Base-by-base conservation (phyloP, 179 eudicot species). In the Camellia oleifera region DNA sequence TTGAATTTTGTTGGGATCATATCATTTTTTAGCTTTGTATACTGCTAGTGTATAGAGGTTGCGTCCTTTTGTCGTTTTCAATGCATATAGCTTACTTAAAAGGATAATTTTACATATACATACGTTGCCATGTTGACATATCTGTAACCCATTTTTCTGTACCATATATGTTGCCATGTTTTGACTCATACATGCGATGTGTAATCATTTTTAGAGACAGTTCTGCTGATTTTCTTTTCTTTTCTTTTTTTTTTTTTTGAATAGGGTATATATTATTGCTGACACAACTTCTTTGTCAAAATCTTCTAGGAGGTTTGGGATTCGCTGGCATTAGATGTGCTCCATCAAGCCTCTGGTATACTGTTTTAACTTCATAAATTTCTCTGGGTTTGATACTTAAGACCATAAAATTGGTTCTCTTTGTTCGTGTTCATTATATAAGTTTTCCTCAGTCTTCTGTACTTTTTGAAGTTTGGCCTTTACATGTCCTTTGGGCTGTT, bases 291-390 rank as follows among this genome's bases (percentile, higher is more conserved):
- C 1, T 44, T 48, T 82, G 82, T 32, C 6, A 26, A 40, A 54
- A 76, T 72, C 74, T 58, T 85, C 57, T 73, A 91, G 94, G 95
- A 68, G 64, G 46, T 94, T 68, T 95, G 98, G 99, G 99, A 94
- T 81, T 85, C 94, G 5, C 67, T 94, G 82, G 93, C 99, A 79
- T 76, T 89, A 85, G 98, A 95, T 86, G 83, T 82, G 78, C 91
- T 95, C 65, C 87, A 76, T 68, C 98, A 95, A 78, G 98, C 97
- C 69, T 84, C 97, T 77, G 93, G 99, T 94, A 88, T 80, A 76
- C 15, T 44, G 4, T 44, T 56, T 78, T 57, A 45, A 66, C 32
- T 54, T 48, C 6, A 26, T 0, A 77, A 17, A 11, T 68, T 53
- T 77, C 9, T 32, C 23, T 20, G 2, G 42, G 53, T 42, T 54